phyloP scores from a whole-genome alignment of 371 early-diverging fungal genomes.

The Mortierella sp. region DNA sequence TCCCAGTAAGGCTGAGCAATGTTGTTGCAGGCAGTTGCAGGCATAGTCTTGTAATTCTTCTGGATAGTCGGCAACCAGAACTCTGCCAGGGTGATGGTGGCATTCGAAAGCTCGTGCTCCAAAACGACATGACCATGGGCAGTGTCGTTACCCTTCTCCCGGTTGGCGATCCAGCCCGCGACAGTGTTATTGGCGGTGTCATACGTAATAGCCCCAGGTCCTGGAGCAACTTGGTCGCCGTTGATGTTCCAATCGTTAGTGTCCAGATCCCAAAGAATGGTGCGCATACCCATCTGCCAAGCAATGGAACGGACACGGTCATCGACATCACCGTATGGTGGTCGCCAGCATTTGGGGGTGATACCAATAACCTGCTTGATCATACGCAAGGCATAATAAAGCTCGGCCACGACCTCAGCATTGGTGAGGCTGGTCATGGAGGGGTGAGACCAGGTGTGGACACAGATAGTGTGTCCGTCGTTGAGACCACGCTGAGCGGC shows the following conservation, averaged over 20 bases:
- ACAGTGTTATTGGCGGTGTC: constrained; percentile 56
- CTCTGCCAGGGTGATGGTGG: constrained; percentile 62
- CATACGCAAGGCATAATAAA: constrained; percentile 34
- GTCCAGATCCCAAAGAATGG: constrained; percentile 4
- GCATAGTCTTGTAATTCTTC: constrained; percentile 59
- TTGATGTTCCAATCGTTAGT: constrained; percentile 48
- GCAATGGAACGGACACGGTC: constrained; percentile 45
- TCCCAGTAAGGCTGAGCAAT: constrained; percentile 65
- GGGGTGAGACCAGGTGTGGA: constrained; percentile 72
- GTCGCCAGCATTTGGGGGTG: constrained; percentile 12
- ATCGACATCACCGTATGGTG: constrained; percentile 27
- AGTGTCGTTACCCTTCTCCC: constrained; percentile 55
- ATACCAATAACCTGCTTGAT: constrained; percentile 6
- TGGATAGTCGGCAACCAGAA: constrained; percentile 62
- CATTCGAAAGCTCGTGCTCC: constrained; percentile 65
- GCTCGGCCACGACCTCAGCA: constrained; percentile 67
- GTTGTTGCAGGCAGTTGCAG: constrained; percentile 66
- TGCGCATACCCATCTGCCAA: constrained; percentile 7
- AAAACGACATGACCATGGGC: constrained; percentile 39
- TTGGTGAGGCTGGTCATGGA: constrained; percentile 64
- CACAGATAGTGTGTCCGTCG: constrained; percentile 56
- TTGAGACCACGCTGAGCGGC: constrained; percentile 12
- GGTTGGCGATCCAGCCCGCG: constrained; percentile 58
- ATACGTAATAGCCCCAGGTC: background rate
- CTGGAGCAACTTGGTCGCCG: constrained; percentile 60